These are phyloP conservation scores for Knufia petricola DNA, from an alignment of 2,329 filamentous ascomycete species.

Conservation along the genomic window DNA sequence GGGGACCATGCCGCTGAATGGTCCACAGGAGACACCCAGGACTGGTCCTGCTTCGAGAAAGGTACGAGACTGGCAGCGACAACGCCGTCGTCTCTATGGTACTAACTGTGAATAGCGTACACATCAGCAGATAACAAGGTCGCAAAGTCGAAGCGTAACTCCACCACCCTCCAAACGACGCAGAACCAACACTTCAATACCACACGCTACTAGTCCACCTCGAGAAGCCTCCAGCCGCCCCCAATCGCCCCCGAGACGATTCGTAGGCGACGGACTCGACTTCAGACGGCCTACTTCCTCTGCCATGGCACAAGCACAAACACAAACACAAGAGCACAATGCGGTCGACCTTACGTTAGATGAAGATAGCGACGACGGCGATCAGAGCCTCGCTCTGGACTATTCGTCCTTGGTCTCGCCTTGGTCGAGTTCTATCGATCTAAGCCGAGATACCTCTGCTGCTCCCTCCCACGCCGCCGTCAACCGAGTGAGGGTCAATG, in stretches of 20 bases:
- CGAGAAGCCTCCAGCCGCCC: constrained; percentile 15
- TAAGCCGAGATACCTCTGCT: background rate
- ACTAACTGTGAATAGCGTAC: constrained; percentile 15
- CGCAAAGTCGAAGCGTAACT: constrained; percentile 19
- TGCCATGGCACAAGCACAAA: constrained; percentile 22
- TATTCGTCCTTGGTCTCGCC: background rate
- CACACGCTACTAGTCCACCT: constrained; percentile 18
- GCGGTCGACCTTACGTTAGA: constrained; percentile 28
- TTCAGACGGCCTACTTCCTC: constrained; percentile 43
- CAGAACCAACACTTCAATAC: constrained; percentile 14
- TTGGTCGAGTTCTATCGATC: background rate
- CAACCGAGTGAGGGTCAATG: background rate
- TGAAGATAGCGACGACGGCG: constrained; percentile 27
- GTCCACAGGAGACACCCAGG: constrained; percentile 3
- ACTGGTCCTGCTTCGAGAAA: constrained; percentile 13
- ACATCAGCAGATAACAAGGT: constrained; percentile 21
- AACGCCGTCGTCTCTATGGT: background rate
- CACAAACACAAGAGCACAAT: constrained; percentile 2
- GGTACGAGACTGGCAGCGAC: constrained; percentile 10
- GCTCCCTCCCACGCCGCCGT: background rate
- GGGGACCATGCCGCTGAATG: constrained; percentile 9
- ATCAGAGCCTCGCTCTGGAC: background rate
- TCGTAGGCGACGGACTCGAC: constrained; percentile 46
- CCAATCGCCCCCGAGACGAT: constrained; percentile 28
- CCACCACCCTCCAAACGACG: constrained; percentile 22